Evolutionary conservation across 805 yeast genomes (phyloP).

Genomic region (Ogataea pini): DNA sequence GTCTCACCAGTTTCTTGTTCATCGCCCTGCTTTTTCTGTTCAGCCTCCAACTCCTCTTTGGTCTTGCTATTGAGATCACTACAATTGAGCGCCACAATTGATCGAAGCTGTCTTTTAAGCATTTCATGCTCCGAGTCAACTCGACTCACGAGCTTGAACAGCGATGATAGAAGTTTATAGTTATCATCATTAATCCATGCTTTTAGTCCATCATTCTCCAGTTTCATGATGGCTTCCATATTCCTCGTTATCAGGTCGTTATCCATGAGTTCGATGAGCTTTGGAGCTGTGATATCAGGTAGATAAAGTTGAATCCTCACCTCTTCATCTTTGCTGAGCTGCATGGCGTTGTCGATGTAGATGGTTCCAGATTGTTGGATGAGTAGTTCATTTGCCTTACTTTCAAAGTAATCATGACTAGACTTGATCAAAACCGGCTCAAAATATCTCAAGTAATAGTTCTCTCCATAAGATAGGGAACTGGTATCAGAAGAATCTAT

Average conservation of each 20-base stretch:
- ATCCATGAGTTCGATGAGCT: conserved; percentile 56
- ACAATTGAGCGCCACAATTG: conserved; percentile 51
- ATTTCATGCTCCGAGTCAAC: conserved; percentile 55
- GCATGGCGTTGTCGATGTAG: conserved; percentile 52
- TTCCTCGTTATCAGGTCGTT: conserved; percentile 57
- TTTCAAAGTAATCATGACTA: conserved; percentile 56
- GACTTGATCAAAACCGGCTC: conserved; percentile 63
- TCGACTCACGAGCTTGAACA: conserved; percentile 52
- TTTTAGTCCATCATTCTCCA: conserved; percentile 56
- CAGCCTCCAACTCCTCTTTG: conserved; percentile 21
- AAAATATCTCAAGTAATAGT: conserved; percentile 61
- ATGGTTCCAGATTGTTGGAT: conserved; percentile 49
- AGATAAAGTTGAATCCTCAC: conserved; percentile 53
- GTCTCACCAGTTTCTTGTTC: conserved; percentile 15
- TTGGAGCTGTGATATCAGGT: conserved; percentile 55
- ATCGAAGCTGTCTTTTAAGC: conserved; percentile 48
- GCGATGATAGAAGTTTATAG: conserved; percentile 43
- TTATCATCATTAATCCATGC: conserved; percentile 55
- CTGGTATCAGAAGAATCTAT: conserved; percentile 10
- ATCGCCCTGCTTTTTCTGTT: conserved; percentile 23
- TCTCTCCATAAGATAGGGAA: conserved; percentile 47
- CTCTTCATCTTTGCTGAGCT: conserved; percentile 64
- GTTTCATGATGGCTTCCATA: conserved; percentile 53
- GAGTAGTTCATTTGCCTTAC: conserved; percentile 46
- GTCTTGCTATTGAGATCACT: conserved; percentile 34